Evolutionary conservation across 2,329 filamentous ascomycete species (phyloP).

Genomic region (Pestalotiopsis sp.): DNA sequence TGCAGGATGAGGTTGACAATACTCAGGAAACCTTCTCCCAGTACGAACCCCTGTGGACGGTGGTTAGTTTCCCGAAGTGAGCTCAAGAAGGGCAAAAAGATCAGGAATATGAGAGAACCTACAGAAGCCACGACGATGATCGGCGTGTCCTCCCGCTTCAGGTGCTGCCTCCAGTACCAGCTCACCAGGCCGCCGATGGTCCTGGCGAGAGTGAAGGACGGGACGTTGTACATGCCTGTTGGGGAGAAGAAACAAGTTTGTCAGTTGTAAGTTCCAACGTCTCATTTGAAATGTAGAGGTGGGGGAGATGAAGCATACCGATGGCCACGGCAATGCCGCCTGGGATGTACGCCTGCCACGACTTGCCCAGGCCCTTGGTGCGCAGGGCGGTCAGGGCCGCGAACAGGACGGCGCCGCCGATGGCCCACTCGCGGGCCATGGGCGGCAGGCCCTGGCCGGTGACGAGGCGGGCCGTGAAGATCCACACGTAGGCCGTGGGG

Average conservation of each 20-base stretch:
- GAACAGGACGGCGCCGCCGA: slow-evolving; percentile 75
- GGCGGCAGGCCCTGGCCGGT: slow-evolving; percentile 85
- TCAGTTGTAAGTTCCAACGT: background rate
- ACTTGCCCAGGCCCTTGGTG: slow-evolving; percentile 55
- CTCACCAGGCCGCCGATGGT: slow-evolving; percentile 75
- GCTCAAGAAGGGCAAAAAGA: background rate
- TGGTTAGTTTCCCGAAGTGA: background rate
- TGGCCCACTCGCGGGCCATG: slow-evolving; percentile 80
- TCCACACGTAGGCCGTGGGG: slow-evolving; percentile 94
- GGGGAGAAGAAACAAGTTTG: background rate
- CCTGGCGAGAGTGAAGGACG: slow-evolving; percentile 89
- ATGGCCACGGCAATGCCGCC: slow-evolving; percentile 96
- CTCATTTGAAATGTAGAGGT: background rate
- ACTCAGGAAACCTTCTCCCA: slow-evolving; percentile 89
- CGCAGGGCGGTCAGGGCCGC: slow-evolving; percentile 70
- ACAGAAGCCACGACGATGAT: slow-evolving; percentile 85
- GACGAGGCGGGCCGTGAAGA: slow-evolving; percentile 91
- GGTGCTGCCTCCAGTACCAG: slow-evolving; percentile 73
- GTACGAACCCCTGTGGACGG: slow-evolving; percentile 71
- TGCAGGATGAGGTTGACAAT: slow-evolving; percentile 87
- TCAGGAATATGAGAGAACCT: slow-evolving; percentile 26
- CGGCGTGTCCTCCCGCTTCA: slow-evolving; percentile 64
- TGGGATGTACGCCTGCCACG: slow-evolving; percentile 78
- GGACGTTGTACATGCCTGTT: slow-evolving; percentile 92
- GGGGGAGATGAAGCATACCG: slow-evolving; percentile 50